Conservation (phyloP, 2,329 filamentous ascomycete genomes). For the Alternaria dauci region DNA sequence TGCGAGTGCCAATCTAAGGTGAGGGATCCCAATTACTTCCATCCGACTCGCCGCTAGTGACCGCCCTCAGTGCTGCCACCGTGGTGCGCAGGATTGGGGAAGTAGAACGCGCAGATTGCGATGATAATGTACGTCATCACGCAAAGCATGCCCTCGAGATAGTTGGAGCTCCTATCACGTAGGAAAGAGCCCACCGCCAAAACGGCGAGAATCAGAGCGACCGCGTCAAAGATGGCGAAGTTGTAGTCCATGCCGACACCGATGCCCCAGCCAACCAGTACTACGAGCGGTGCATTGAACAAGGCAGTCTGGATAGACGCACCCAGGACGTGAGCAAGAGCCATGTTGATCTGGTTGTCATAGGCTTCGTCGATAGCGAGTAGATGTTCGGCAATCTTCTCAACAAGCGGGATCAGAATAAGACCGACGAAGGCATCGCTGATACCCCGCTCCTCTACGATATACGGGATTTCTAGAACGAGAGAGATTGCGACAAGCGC, state of each 20-base stretch:
- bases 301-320: slow-evolving; percentile 89
- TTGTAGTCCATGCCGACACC: slow-evolving; percentile 73
- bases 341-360: slow-evolving; percentile 85
- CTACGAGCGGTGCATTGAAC: slow-evolving; percentile 83
- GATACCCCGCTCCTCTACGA: slow-evolving; percentile 62
- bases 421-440: slow-evolving; percentile 68
- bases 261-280: slow-evolving; percentile 84
- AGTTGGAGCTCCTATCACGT: slow-evolving; percentile 87
- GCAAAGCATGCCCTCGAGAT: slow-evolving; percentile 84
- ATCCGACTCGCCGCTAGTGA: background rate
- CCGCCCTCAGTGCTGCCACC: slow-evolving; percentile 19
- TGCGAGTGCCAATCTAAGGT: background rate
- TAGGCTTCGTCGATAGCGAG: slow-evolving; percentile 86
- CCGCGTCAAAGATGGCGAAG: slow-evolving; percentile 87
- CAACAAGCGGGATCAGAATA: slow-evolving; percentile 81
- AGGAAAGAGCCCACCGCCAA: slow-evolving; percentile 88
- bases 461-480: slow-evolving; percentile 73
- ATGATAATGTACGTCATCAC: slow-evolving; percentile 74
- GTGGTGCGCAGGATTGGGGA: slow-evolving; percentile 59
- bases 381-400: slow-evolving; percentile 84
- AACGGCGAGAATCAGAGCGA: slow-evolving; percentile 82
- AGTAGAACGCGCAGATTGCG: slow-evolving; percentile 68
- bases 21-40: background rate
- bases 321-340: slow-evolving; percentile 83
- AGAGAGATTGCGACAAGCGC: slow-evolving; percentile 77